phyloP scores from a whole-genome alignment of 805 yeast genomes.

The Candida wancherniae region DNA sequence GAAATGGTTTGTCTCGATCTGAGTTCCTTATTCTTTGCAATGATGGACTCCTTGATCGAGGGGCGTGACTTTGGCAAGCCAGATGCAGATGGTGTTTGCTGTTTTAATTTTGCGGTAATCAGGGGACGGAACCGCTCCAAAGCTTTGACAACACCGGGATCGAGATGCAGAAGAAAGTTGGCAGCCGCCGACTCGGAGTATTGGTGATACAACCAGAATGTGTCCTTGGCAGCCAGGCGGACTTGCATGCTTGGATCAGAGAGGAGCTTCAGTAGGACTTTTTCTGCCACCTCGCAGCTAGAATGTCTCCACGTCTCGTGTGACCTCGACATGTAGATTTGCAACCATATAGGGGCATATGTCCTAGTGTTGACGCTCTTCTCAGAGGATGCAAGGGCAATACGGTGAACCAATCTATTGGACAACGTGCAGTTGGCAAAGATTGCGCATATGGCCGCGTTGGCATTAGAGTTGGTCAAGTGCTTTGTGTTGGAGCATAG shows the following conservation, averaged over 20 bases:
- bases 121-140: slow-evolving; percentile 48
- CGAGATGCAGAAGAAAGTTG: slow-evolving; percentile 34
- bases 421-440: slow-evolving; percentile 52
- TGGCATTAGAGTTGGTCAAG: slow-evolving; percentile 56
- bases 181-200: slow-evolving; percentile 52
- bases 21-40: slow-evolving; percentile 40
- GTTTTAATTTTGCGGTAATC: neutral
- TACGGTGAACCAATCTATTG: slow-evolving; percentile 45
- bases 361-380: slow-evolving; percentile 69
- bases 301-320: slow-evolving; percentile 20
- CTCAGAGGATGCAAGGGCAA: slow-evolving; percentile 53
- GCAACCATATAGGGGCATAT: slow-evolving; percentile 67
- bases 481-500: slow-evolving; percentile 58
- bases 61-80: slow-evolving; percentile 28
- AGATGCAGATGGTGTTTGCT: slow-evolving; percentile 2
- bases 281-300: slow-evolving; percentile 41
- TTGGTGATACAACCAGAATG: slow-evolving; percentile 66
- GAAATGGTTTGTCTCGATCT: slow-evolving; percentile 20
- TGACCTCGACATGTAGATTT: slow-evolving; percentile 53
- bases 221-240: slow-evolving; percentile 65
- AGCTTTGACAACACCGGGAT: slow-evolving; percentile 48
- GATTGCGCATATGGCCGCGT: slow-evolving; percentile 51
- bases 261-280: slow-evolving; percentile 54
- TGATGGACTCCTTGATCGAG: slow-evolving; percentile 45
- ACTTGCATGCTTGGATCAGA: slow-evolving; percentile 78